Evolutionary conservation across 345 rosid genomes (phyloP).

Genomic region (Arabidopsis suecica): DNA sequence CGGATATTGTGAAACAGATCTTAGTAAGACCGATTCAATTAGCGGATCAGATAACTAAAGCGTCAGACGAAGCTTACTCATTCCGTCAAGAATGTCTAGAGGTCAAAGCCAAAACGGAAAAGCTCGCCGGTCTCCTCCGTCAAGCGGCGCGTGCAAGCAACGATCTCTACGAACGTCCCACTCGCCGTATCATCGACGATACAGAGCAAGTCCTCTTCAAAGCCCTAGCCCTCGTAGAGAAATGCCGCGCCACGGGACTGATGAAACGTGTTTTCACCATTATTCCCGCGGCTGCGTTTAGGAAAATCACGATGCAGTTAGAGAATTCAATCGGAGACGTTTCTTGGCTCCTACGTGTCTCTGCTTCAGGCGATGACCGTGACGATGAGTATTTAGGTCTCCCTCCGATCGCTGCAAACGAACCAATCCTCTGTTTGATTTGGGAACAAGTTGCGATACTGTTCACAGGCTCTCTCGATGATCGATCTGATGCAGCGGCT

Average conservation of each 20-base stretch:
- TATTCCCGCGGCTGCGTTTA: constrained; percentile 79
- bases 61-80: constrained; percentile 68
- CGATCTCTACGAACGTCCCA: constrained; percentile 76
- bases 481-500: constrained; percentile 75
- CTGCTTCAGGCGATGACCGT: constrained; percentile 59
- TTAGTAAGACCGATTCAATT: constrained; percentile 71
- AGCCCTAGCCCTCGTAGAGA: constrained; percentile 60
- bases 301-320: constrained; percentile 65
- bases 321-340: constrained; percentile 86
- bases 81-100: constrained; percentile 79
- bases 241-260: constrained; percentile 72
- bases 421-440: constrained; percentile 79
- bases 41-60: constrained; percentile 74
- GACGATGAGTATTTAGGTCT: constrained; percentile 74
- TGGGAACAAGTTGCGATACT: constrained; percentile 91
- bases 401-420: constrained; percentile 87
- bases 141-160: constrained; percentile 83
- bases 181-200: constrained; percentile 74
- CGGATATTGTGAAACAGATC: constrained; percentile 74
- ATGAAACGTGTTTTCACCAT: constrained; percentile 79
- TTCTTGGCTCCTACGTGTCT: constrained; percentile 77
- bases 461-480: constrained; percentile 63
- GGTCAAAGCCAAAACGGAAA: constrained; percentile 72
- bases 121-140: constrained; percentile 68
- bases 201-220: constrained; percentile 79